phyloP scores from a whole-genome alignment of 768 basidiomycete species.

The Rhodotorula taiwanensis region DNA sequence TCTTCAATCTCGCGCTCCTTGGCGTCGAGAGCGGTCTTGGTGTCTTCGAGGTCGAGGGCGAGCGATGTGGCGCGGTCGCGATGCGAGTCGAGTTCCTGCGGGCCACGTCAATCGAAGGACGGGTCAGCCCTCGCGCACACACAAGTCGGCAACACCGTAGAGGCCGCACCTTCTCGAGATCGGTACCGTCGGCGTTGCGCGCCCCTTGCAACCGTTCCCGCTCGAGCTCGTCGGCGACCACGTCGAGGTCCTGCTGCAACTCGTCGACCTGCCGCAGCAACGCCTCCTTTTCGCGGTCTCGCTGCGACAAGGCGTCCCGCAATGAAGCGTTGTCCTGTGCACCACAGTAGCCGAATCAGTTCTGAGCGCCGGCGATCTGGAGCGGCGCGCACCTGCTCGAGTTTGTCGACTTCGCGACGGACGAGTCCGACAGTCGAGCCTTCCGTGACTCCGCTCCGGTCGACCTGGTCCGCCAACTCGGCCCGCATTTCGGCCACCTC shows the following conservation, averaged over 20 bases:
- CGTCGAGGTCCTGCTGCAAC: constrained; percentile 62
- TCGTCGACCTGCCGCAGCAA: constrained; percentile 56
- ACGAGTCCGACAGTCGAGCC: constrained; percentile 9
- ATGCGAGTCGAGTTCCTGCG: constrained; percentile 38
- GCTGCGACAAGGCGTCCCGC: constrained; percentile 36
- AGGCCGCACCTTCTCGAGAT: constrained; percentile 52
- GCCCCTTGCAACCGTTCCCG: constrained; percentile 52
- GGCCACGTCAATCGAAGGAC: too few relatives aligned
- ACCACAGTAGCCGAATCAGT: too few relatives aligned
- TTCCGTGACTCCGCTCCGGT: constrained; percentile 11
- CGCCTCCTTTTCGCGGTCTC: constrained; percentile 35
- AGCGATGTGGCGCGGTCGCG: constrained; percentile 38
- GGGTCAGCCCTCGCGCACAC: too few relatives aligned
- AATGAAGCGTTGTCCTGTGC: constrained; percentile 39
- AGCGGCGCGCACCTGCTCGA: constrained; percentile 32
- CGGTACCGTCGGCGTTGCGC: constrained; percentile 63
- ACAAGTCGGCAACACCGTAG: too few relatives aligned
- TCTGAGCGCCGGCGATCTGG: too few relatives aligned
- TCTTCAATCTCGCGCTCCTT: constrained; percentile 79
- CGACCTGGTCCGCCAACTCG: constrained; percentile 31
- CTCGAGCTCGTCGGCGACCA: constrained; percentile 61
- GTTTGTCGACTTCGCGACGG: constrained; percentile 24
- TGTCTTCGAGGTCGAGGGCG: constrained; percentile 36
- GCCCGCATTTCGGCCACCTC: constrained; percentile 7
- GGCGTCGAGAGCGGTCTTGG: constrained; percentile 56